A percentile compares a stretch with the other conserved stretches of the same genome.
phyloP scores from a whole-genome alignment of 192 early-diverging fungal genomes.

The Umbelopsis ramanniana region DNA sequence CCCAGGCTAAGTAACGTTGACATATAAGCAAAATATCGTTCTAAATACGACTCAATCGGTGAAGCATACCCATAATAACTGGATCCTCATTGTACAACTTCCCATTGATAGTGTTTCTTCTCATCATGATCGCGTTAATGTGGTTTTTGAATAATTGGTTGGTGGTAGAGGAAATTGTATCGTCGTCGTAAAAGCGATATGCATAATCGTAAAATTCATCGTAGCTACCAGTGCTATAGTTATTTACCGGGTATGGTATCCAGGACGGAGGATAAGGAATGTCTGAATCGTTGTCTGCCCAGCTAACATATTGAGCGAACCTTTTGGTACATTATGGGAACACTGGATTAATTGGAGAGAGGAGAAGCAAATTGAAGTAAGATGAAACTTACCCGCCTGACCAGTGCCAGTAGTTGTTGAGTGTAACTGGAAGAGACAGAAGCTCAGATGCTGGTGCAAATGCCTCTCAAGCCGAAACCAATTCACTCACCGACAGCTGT shows the following conservation, averaged over 20 bases:
- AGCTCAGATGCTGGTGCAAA: neutral
- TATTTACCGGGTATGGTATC: conserved; percentile 35
- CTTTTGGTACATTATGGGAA: neutral
- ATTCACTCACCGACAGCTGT: conserved; percentile 50
- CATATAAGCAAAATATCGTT: neutral
- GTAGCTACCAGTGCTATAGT: conserved; percentile 38
- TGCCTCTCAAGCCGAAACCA: neutral
- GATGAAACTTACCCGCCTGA: conserved; percentile 54
- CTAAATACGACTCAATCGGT: too few species aligned
- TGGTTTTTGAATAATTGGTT: conserved; percentile 55
- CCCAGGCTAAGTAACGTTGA: conserved; percentile 51
- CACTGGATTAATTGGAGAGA: neutral
- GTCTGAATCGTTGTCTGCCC: conserved; percentile 47
- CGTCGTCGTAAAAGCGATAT: conserved; percentile 53
- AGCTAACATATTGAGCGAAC: conserved; percentile 64
- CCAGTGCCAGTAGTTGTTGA: conserved; percentile 77
- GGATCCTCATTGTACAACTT: conserved; percentile 59
- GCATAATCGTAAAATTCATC: conserved; percentile 52
- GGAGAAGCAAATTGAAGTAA: neutral
- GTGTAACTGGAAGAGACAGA: conserved; percentile 37
- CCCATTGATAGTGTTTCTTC: conserved; percentile 56
- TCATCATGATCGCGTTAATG: conserved; percentile 45
- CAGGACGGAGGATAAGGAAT: conserved; percentile 65
- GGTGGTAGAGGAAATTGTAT: conserved; percentile 15
- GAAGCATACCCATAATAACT: conserved; percentile 36